Evolutionary conservation across 306 rosid species (phyloP).

Genomic region (Oxytropis ochrocephala): DNA sequence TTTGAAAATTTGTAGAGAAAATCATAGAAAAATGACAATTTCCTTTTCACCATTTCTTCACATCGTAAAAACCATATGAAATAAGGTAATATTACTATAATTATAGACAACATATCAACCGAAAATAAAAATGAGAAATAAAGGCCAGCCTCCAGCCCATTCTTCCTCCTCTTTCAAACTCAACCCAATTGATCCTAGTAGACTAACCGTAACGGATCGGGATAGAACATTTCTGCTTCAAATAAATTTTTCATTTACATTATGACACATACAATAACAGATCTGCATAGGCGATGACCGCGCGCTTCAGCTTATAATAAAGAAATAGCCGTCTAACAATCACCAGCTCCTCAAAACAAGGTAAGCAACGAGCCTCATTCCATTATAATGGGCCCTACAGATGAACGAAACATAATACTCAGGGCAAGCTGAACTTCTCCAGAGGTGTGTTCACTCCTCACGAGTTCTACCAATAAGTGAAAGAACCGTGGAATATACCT

Average conservation of each 20-base stretch:
- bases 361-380: slow-evolving; percentile 30
- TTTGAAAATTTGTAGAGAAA: neutral
- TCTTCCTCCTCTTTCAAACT: neutral
- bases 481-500: slow-evolving; percentile 62
- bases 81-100: neutral
- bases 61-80: neutral
- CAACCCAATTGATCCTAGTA: neutral
- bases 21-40: neutral
- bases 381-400: slow-evolving; percentile 75
- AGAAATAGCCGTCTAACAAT: slow-evolving; percentile 23
- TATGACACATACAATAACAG: slow-evolving; percentile 25
- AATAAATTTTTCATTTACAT: slow-evolving; percentile 37
- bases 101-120: neutral
- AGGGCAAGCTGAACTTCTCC: slow-evolving; percentile 86
- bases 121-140: neutral
- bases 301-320: slow-evolving; percentile 13
- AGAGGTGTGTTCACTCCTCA: slow-evolving; percentile 78
- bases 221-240: neutral
- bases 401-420: slow-evolving; percentile 68
- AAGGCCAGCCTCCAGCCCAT: neutral
- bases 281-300: slow-evolving; percentile 13
- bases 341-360: slow-evolving; percentile 12
- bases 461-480: slow-evolving; percentile 81
- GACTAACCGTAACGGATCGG: neutral
- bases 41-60: neutral